Base-by-base conservation (phyloP, 306 rosid genomes). In the Ochetophila trinervis region DNA sequence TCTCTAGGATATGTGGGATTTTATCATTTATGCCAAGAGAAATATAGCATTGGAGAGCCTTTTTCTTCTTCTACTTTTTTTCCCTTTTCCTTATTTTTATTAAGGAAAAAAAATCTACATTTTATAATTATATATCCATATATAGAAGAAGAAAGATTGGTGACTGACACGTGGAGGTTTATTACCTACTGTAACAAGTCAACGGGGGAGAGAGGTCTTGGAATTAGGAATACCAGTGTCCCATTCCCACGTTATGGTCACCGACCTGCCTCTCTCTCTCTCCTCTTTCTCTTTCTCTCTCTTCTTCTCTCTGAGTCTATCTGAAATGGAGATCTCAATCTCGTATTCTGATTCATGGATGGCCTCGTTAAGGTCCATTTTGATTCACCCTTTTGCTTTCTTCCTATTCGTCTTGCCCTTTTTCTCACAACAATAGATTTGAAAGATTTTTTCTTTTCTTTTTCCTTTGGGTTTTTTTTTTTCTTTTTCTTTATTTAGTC, bases 91-190 rank as follows among this genome's bases (percentile, higher is more conserved):
- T 47, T 47, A 4, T 10, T 44, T 13, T 47, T 47, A 8, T 47
- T 8, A 6, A 44, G 11, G 16, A 16, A 3, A 6, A 18, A 5
- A 18, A n/a, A 50, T n/a, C 8, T 15, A 16, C 0, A 24, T 21
- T 45, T 15, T 23, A 71, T 51, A 45, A 47, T 59, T 73, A 57
- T 66, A 66, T 69, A 59, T 72, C 63, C 69, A 68, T 67, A 82
- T 86, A 70, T 77, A 67, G 68, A 73, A 80, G 76, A 9, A 48
- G 44, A 50, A 44, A 10, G 45, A 22, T 42, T n/a, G 69, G 80
- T 62, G 65, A 92, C 89, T 47, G 90, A 80, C 92, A 85, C 65
- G 77, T 87, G 96, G 82, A 76, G 92, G 88, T 85, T 74, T 30
- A 19, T 15, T 42, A 64, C 72, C 69, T 63, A 21, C 79, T 60